Evolutionary conservation across 2,329 filamentous ascomycete genomes (phyloP).

Genomic region (Ceratocystis cacaofunesta): DNA sequence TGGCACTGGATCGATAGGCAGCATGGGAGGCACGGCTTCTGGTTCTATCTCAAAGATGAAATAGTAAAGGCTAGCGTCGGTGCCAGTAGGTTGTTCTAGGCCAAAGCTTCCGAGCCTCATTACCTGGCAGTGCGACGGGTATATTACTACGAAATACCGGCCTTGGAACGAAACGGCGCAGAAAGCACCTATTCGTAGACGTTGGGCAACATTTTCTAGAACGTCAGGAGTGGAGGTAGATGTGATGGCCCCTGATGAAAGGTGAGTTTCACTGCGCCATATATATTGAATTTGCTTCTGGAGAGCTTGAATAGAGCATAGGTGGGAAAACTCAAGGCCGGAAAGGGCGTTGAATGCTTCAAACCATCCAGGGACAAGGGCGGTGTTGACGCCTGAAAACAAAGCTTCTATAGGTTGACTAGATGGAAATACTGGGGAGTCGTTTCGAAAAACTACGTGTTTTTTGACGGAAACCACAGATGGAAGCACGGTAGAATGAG

Average conservation of each 20-base stretch:
- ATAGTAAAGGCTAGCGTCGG: constrained; percentile 24
- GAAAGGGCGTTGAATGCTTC: constrained; percentile 20
- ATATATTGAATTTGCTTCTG: constrained; percentile 1
- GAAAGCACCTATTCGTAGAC: constrained; percentile 25
- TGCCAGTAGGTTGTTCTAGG: constrained; percentile 12
- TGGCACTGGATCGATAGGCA: not conserved
- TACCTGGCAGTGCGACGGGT: constrained; percentile 25
- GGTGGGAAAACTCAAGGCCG: constrained; percentile 25
- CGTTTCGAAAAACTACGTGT: not conserved
- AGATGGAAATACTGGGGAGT: not conserved
- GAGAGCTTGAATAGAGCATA: constrained; percentile 25
- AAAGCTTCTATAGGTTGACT: not conserved
- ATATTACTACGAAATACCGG: constrained; percentile 27
- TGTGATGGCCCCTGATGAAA: constrained; percentile 17
- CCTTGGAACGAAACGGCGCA: constrained; percentile 25
- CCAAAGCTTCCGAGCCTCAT: constrained; percentile 22
- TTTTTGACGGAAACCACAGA: not conserved
- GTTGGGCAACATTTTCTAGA: constrained; percentile 23
- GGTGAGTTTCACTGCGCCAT: not conserved
- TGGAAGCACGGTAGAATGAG: not conserved
- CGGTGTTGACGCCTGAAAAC: constrained; percentile 3
- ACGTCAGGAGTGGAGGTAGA: constrained; percentile 7
- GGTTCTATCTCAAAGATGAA: constrained; percentile 25
- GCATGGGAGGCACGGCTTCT: constrained; percentile 7
- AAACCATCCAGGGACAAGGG: constrained; percentile 20